Evolutionary conservation across 75 land plant species (phyloP), one percentile per base, ranked within the genome.

Genomic region (Larix kaempferi): DNA sequence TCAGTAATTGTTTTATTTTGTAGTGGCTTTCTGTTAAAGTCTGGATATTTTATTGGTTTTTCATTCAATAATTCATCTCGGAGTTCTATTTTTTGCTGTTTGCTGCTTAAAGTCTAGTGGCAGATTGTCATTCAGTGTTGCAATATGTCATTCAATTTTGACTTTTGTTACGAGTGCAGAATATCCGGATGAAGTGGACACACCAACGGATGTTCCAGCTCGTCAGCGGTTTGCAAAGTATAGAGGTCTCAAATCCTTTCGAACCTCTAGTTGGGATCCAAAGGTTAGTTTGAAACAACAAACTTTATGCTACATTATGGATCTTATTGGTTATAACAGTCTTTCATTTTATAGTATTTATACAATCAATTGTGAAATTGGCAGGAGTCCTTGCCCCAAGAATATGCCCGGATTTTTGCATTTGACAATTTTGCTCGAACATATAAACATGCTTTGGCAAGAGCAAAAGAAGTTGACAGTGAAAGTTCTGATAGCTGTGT

Each of bases 181-280:
- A 73, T 93, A 84, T 84, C 99, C 99, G 16, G 99, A 96, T 82
- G 99, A 96, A 84, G 94, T 96, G 75, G 99, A 96, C 71, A 93
- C 96, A 29, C 99, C 96, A 59, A 37, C 86, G 26, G 99, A 96
- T 82, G 73, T 87, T 71, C 91, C 93, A 37, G 99, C 99, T 41
- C 84, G 94, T 75, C 84, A 88, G 59, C 92, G 99, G 16, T 96
- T 96, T 85, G 88, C 89, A 8, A 93, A 85, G 77, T 96, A 91
- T 58, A 91, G 99, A 78, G 99, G 94, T 27, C 82, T 96, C 56
- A 96, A 96, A 78, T 96, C 99, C 64, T 88, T 96, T 57, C 88
- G 94, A 62, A 91, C 93, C 16, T 96, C 99, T 49, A 79, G 93
- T 62, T 96, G 99, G 99, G 99, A 96, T 77, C 91, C 94, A 14